These are phyloP conservation scores for Trichoderma afroharzianum DNA, from an alignment of 2,329 filamentous ascomycete species.

Conservation along the genomic window DNA sequence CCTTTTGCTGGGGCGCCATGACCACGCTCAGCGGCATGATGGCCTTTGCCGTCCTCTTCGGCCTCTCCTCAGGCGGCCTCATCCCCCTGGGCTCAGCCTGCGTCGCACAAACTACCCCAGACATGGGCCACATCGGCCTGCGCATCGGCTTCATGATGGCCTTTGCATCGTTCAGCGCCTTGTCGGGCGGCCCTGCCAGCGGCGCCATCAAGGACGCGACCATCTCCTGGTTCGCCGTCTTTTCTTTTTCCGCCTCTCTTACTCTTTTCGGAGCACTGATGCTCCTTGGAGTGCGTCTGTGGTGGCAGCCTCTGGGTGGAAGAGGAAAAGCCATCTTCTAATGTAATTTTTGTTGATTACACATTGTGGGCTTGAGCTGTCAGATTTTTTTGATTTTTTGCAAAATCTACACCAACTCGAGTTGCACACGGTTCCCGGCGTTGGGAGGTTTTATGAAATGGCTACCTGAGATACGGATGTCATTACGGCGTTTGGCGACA, in stretches of 20 bases:
- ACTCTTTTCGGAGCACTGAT: constrained; percentile 21
- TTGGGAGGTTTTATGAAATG: not conserved
- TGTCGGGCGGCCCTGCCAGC: constrained; percentile 25
- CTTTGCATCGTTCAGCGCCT: constrained; percentile 26
- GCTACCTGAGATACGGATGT: not conserved
- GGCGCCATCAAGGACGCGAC: constrained; percentile 21
- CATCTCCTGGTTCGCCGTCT: constrained; percentile 18
- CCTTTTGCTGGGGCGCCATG: constrained; percentile 31
- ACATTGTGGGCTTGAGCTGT: not conserved
- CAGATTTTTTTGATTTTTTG: not conserved
- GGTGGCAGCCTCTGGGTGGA: constrained; percentile 10
- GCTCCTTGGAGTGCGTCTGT: constrained; percentile 19
- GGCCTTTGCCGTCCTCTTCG: constrained; percentile 28
- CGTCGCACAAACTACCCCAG: constrained; percentile 29
- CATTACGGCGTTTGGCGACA: not conserved
- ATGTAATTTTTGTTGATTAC: not conserved
- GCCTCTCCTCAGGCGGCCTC: constrained; percentile 31
- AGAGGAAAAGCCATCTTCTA: constrained; percentile 15
- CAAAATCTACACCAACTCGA: not conserved
- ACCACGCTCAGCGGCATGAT: constrained; percentile 20
- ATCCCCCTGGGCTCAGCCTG: constrained; percentile 34
- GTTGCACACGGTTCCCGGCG: not conserved
- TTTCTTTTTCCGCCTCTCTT: constrained; percentile 18
- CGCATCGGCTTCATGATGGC: constrained; percentile 34
- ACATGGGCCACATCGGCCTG: constrained; percentile 30